Conservation (phyloP, 192 early-diverging fungal species). For the Endogone sp. region DNA sequence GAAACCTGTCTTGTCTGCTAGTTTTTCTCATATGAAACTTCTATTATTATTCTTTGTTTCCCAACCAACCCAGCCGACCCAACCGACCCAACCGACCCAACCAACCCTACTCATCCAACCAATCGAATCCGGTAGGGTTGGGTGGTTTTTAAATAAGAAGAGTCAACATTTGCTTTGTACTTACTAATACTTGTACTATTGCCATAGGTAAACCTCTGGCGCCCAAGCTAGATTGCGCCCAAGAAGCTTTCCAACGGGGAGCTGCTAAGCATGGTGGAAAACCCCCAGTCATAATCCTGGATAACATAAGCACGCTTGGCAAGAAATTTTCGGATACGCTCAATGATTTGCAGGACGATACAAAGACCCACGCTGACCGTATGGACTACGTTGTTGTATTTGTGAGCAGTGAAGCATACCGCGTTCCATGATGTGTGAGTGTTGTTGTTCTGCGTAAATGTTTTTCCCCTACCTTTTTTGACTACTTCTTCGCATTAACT, state of each 20-base stretch:
- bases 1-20: no score
- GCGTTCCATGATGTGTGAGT: conserved; percentile 9
- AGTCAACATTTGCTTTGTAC: no score
- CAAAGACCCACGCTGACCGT: conserved; percentile 9
- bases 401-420: conserved; percentile 8
- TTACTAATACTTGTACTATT: no score
- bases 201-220: no score
- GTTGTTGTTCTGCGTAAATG: neutral
- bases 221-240: neutral
- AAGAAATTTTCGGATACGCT: neutral
- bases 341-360: conserved; percentile 7
- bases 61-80: no score
- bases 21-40: no score
- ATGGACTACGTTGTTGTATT: conserved; percentile 2
- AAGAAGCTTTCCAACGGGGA: conserved; percentile 2
- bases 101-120: no score
- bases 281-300: conserved; percentile 8
- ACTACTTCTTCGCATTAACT: conserved; percentile 1
- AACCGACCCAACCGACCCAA: no score
- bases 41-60: no score
- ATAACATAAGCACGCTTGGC: neutral
- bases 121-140: no score
- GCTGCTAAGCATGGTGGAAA: neutral
- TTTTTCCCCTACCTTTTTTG: neutral
- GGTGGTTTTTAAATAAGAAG: no score